Evolutionary conservation across 1,284 basidiomycete genomes (phyloP), one percentile per base, ranked within the genome.

Genomic region (Schizophyllum commune): DNA sequence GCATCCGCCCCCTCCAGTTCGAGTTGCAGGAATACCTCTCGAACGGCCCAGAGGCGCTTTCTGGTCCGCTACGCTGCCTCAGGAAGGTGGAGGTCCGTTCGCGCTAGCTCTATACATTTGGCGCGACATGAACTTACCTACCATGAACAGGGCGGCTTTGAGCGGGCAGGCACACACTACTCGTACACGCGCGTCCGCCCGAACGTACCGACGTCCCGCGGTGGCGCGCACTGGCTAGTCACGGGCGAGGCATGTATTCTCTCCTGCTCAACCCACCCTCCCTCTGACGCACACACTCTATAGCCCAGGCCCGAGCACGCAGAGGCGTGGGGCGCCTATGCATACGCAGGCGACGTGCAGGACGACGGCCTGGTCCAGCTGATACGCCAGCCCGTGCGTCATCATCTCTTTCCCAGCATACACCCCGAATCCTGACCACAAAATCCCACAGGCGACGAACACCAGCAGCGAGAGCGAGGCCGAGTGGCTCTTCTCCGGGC

Each of bases 251-350:
- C 68, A 61, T 4, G 61, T 60, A 27, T 20, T n/a, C 32, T 47
- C 4, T 55, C 5, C 19, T 11, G 20, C 47, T 33, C 53, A 20
- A 7, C 55, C 8, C 20, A 19, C 39, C 19, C 15, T 60, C 57
- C 52, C 34, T 47, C 62, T 51, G 47, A 60, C 56, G 59, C 53
- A 62, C 20, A 55, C 61, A 56, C 57, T 57, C 54, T 55, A 20
- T 60, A 83, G 80, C 81, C 80, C 2, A 67, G 74, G 55, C 69
- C 68, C 59, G 73, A 76, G 53, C 77, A 81, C 62, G 79, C 78
- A 60, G 71, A 75, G 62, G 79, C 79, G 17, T 83, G 80, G 78
- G 77, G 76, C 34, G 78, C 73, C 1, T 82, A 74, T 65, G 73
- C 65, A 57, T 81, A 77, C 65, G 67, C 69, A 11, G 81, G 80